Conservation (phyloP, 768 basidiomycete species). For the Mycena pura region DNA sequence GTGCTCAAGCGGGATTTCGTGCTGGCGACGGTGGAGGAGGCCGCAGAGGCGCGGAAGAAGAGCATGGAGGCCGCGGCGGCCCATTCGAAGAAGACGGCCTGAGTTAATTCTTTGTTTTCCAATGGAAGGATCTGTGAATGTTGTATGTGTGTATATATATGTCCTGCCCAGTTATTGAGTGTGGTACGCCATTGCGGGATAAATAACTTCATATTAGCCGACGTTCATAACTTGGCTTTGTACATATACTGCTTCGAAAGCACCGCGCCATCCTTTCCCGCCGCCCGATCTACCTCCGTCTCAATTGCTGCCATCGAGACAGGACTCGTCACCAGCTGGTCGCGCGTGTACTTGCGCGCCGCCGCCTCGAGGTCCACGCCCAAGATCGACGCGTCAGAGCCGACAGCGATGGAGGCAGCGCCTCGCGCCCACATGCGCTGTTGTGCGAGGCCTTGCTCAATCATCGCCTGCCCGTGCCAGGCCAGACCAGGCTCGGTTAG, state of each 20-base stretch:
- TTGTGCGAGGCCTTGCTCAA: constrained; percentile 47
- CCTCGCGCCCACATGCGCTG: constrained; percentile 44
- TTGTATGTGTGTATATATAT: too few relatives aligned
- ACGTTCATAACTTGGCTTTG: too few relatives aligned
- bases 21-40: constrained; percentile 49
- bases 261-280: constrained; percentile 16
- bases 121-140: too few relatives aligned
- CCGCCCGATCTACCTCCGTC: constrained; percentile 14
- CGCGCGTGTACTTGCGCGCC: constrained; percentile 5
- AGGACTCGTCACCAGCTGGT: background rate
- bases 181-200: too few relatives aligned
- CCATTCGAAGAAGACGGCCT: too few relatives aligned
- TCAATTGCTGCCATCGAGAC: background rate
- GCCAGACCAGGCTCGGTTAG: background rate
- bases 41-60: constrained; percentile 38
- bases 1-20: constrained; percentile 50
- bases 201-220: too few relatives aligned
- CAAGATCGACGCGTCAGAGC: constrained; percentile 17
- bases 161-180: too few relatives aligned
- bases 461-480: constrained; percentile 45
- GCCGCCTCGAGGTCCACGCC: constrained; percentile 9
- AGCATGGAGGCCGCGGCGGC: too few relatives aligned
- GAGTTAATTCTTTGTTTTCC: too few relatives aligned
- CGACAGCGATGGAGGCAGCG: constrained; percentile 17
- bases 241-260: too few relatives aligned